These are phyloP conservation scores for Coccomyxa subellipsoidea DNA, from an alignment of 163 green algal species.

Conservation along the genomic window DNA sequence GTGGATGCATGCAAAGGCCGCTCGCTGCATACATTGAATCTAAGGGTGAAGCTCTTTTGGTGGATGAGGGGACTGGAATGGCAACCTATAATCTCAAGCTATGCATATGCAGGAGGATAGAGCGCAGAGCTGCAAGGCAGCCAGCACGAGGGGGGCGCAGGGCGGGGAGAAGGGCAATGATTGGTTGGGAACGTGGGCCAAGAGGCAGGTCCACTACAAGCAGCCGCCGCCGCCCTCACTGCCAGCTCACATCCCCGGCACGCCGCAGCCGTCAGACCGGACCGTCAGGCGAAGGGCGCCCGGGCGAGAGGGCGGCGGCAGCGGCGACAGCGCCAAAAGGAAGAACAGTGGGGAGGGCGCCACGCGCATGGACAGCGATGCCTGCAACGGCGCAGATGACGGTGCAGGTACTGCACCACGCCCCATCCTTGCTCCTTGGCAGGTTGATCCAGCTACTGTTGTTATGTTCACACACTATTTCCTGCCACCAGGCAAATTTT, in stretches of 20 bases:
- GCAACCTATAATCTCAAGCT: background rate
- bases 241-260: background rate
- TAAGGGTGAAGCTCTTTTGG: no score
- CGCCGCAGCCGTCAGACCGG: background rate
- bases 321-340: background rate
- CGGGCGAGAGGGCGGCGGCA: background rate
- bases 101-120: background rate
- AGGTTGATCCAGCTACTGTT: no score
- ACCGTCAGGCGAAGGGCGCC: background rate
- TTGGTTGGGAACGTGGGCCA: slow-evolving; percentile 19
- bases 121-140: background rate
- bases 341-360: no score
- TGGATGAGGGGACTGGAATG: background rate
- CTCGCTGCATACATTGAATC: no score
- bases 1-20: no score
- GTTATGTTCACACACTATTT: no score
- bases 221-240: slow-evolving; percentile 4
- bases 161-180: background rate
- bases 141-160: background rate
- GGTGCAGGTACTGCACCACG: no score
- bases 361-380: no score
- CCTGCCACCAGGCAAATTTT: no score
- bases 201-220: slow-evolving; percentile 14
- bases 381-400: background rate
- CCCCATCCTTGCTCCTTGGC: no score